These are phyloP conservation scores for Pseudozyma flocculosa DNA, from an alignment of 1,284 basidiomycete species.

Conservation along the genomic window DNA sequence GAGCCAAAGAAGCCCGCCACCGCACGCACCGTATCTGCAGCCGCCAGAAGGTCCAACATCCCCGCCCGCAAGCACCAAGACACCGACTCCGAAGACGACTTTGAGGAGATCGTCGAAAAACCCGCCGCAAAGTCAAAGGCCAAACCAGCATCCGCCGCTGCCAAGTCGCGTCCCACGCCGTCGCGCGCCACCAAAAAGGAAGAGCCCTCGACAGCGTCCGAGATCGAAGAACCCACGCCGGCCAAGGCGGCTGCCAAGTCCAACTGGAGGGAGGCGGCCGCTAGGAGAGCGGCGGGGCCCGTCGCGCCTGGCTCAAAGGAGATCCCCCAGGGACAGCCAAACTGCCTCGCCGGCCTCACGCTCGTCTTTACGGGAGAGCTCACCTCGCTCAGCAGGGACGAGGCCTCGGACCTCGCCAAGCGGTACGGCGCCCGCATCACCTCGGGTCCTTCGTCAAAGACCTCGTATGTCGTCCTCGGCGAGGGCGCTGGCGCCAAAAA, in stretches of 20 bases:
- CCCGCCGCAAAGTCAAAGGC: slow-evolving; percentile 1
- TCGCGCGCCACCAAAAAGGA: no score
- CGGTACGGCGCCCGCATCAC: slow-evolving; percentile 78
- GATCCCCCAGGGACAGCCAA: slow-evolving; percentile 74
- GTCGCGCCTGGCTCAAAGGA: slow-evolving; percentile 75
- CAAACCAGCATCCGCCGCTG: slow-evolving; percentile 14
- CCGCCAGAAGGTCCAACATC: not conserved
- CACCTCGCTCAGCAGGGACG: slow-evolving; percentile 80
- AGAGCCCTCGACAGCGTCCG: no score
- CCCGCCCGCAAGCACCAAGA: not conserved
- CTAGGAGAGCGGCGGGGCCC: slow-evolving; percentile 70
- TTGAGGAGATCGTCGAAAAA: not conserved
- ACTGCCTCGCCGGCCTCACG: slow-evolving; percentile 81
- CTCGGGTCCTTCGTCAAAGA: slow-evolving; percentile 82
- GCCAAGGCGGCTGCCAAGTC: no score
- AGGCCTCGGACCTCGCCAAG: slow-evolving; percentile 83
- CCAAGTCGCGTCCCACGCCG: no score
- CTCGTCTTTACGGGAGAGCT: slow-evolving; percentile 92
- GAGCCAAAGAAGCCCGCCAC: slow-evolving; percentile 34
- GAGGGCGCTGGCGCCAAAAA: slow-evolving; percentile 85
- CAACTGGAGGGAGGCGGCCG: slow-evolving; percentile 49
- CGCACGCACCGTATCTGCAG: slow-evolving; percentile 6
- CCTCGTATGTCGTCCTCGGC: slow-evolving; percentile 85
- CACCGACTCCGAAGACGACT: not conserved
- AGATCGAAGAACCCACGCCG: slow-evolving; percentile 35